These are phyloP conservation scores for Cyclotella atomus DNA, from an alignment of 108 stramenopile genomes.

Conservation along the genomic window DNA sequence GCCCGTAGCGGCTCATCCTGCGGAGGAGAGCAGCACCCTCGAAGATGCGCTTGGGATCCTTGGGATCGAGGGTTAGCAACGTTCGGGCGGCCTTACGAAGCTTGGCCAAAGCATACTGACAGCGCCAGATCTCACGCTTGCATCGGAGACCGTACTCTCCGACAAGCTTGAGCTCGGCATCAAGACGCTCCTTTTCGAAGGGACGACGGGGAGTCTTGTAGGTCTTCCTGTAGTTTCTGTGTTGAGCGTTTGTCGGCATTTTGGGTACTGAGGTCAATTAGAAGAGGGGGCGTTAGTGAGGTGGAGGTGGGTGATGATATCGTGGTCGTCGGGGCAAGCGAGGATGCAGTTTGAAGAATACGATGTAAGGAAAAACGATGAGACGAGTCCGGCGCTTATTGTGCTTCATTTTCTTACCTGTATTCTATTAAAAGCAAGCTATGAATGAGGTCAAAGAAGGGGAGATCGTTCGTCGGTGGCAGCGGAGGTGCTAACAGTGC, in stretches of 20 bases:
- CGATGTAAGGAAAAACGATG: no score
- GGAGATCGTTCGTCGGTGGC: no score
- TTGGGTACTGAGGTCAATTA: conserved; percentile 7
- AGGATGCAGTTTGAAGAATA: no score
- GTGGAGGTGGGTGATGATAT: no score
- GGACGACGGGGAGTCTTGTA: conserved; percentile 99
- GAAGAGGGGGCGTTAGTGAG: neutral
- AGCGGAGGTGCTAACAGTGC: no score
- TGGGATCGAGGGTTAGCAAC: conserved; percentile 94
- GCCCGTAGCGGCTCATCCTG: conserved; percentile 96
- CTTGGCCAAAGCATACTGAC: conserved; percentile 98
- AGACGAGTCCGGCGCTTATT: no score
- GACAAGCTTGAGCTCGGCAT: conserved; percentile 97
- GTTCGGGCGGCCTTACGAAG: conserved; percentile 99
- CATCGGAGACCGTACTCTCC: conserved; percentile 99
- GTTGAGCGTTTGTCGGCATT: conserved; percentile 62
- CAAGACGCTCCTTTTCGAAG: conserved; percentile 99
- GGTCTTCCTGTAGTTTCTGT: conserved; percentile 91
- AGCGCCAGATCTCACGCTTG: conserved; percentile 99
- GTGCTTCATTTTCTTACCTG: no score
- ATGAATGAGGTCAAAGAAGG: no score
- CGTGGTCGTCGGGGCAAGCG: no score
- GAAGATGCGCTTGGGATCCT: conserved; percentile 98
- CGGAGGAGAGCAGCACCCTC: conserved; percentile 98
- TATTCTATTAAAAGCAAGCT: no score